Base-by-base conservation (phyloP, 495 filamentous ascomycete genomes). In the Chaetomium fimeti region DNA sequence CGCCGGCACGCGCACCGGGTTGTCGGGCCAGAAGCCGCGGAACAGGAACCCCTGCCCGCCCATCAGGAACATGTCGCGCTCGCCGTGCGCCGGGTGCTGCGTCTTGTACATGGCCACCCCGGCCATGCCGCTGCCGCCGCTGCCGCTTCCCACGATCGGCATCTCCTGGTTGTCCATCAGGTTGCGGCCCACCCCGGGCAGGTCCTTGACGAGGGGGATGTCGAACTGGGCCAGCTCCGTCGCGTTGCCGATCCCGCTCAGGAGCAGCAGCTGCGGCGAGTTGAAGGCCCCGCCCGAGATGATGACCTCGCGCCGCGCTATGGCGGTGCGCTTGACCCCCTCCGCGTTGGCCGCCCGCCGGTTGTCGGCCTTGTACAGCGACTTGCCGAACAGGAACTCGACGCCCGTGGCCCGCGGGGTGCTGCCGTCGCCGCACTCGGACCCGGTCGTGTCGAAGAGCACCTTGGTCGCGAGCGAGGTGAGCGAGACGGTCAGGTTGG, bases 11-110 rank as follows among this genome's bases (percentile, higher is more conserved):
- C 60, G 64, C 45, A 69, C 69, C 48, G 72, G 71, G 61, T 74
- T 76, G 45, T 72, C 66, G 27, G 74, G 74, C 74, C 74, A 76
- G 73, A 76, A 76, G 16, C 74, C 74, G 36, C 74, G 69, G 70
- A 76, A 76, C 45, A 76, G 36, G 59, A 74, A 76, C 28, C 74
- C 74, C 42, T 70, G 74, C 1, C 74, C 74, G 40, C 72, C 72
- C 74, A 76, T 76, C 36, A 76, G 65, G 65, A 76, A 75, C 73
- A 76, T 73, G 54, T 76, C 74, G 28, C 74, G 69, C 66, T 76
- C 74, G 27, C 69, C 72, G 66, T 75, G 66, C 25, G 74, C 71
- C 20, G 74, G 67, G 65, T 76, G 73, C 38, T 66, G 67, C 57
- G 71, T 74, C 63, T 72, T 74, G 66, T 68, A 66, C 74, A 75